Conservation (phyloP, 805 yeast genomes). For the Hagleromyces aurorensis region DNA sequence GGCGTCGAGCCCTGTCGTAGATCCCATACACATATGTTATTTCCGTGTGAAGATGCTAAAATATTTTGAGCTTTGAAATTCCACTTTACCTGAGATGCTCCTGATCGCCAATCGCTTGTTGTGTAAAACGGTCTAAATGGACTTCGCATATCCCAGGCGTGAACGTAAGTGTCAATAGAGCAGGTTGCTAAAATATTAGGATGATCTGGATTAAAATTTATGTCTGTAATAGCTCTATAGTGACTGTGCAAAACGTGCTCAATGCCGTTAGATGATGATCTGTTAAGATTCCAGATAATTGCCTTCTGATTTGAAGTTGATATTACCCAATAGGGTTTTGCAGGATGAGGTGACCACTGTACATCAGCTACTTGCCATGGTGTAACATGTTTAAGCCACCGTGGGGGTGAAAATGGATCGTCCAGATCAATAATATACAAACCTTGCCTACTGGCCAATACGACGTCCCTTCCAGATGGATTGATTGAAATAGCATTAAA, state of each 20-base stretch:
- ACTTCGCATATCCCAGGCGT: slow-evolving; percentile 84
- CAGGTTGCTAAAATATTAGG: slow-evolving; percentile 90
- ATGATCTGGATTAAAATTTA: slow-evolving; percentile 79
- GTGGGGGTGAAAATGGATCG: slow-evolving; percentile 90
- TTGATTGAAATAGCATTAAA: slow-evolving; percentile 85
- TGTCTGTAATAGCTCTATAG: slow-evolving; percentile 89
- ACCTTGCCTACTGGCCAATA: slow-evolving; percentile 74
- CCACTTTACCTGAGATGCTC: slow-evolving; percentile 95
- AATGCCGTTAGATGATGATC: slow-evolving; percentile 64
- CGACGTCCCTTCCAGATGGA: slow-evolving; percentile 90
- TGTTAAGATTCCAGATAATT: slow-evolving; percentile 81
- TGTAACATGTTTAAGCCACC: slow-evolving; percentile 87
- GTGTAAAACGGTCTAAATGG: slow-evolving; percentile 65
- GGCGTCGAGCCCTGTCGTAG: slow-evolving; percentile 75
- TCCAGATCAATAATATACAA: slow-evolving; percentile 85
- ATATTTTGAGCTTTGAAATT: slow-evolving; percentile 65
- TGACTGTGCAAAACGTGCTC: slow-evolving; percentile 86
- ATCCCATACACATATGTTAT: slow-evolving; percentile 82
- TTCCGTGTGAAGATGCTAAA: slow-evolving; percentile 81
- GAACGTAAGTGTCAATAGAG: slow-evolving; percentile 80
- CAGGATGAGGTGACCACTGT: slow-evolving; percentile 92
- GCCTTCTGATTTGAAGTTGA: slow-evolving; percentile 95
- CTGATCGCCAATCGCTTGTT: slow-evolving; percentile 93
- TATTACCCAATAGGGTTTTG: slow-evolving; percentile 84
- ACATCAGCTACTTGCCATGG: slow-evolving; percentile 99